phyloP scores from a whole-genome alignment of 495 filamentous ascomycete genomes.

The Sabuloglossum arenarium region DNA sequence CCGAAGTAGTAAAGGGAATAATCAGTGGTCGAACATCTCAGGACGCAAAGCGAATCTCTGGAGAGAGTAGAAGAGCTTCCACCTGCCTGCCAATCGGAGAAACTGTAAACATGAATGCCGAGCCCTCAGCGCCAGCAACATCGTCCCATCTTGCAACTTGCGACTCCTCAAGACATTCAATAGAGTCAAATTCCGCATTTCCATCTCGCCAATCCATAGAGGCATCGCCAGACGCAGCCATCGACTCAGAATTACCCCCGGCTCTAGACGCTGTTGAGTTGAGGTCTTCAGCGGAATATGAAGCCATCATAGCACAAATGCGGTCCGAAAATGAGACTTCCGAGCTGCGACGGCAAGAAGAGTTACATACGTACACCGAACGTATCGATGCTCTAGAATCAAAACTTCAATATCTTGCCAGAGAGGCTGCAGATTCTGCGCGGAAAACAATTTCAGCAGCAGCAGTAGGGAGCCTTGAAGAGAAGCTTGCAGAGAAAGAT shows the following conservation, averaged over 20 bases:
- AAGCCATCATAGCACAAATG: conserved; percentile 20
- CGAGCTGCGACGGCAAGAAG: conserved; percentile 50
- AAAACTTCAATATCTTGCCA: conserved; percentile 72
- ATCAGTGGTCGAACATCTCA: background rate
- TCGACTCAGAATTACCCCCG: conserved; percentile 9
- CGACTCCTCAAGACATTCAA: background rate
- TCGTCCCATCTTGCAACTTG: background rate
- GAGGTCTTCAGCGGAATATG: conserved; percentile 11
- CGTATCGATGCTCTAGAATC: conserved; percentile 82
- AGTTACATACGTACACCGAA: conserved; percentile 64
- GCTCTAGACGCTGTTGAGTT: conserved; percentile 6
- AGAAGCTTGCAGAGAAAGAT: conserved; percentile 69
- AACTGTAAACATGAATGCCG: background rate
- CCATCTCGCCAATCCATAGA: background rate
- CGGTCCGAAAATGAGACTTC: conserved; percentile 35
- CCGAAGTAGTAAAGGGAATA: background rate
- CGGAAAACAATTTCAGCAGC: conserved; percentile 38
- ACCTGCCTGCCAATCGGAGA: background rate
- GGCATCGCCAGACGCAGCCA: background rate
- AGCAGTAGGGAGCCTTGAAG: conserved; percentile 42
- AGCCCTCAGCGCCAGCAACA: background rate
- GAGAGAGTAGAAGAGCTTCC: background rate
- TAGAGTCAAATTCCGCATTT: background rate
- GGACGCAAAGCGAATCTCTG: background rate
- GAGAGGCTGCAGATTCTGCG: conserved; percentile 52